Evolutionary conservation across 225 moss, liverwort and hornwort genomes (phyloP).

Genomic region (Ulota crispa): DNA sequence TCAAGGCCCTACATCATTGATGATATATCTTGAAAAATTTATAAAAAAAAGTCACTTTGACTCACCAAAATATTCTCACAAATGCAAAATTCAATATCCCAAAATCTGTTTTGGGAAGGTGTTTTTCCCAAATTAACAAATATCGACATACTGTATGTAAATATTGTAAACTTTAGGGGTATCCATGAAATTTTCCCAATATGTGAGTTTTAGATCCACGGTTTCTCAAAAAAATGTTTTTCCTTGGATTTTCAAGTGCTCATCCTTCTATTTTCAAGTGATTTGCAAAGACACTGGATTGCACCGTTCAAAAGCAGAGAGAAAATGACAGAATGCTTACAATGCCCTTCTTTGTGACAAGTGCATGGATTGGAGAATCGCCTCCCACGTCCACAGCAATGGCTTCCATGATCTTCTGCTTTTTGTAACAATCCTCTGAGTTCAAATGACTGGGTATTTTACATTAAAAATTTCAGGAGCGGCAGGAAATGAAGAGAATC

Average conservation of each 20-base stretch:
- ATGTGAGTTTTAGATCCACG: neutral
- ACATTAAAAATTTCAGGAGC: neutral
- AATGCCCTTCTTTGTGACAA: conserved; percentile 37
- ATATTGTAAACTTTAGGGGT: too few species aligned
- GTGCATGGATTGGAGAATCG: conserved; percentile 34
- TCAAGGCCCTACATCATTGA: too few species aligned
- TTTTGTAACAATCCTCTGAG: neutral
- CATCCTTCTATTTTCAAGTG: neutral
- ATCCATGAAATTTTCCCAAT: too few species aligned
- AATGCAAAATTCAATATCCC: too few species aligned
- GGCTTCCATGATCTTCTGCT: conserved; percentile 34
- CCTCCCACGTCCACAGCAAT: conserved; percentile 30
- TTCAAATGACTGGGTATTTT: neutral
- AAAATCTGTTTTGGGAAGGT: too few species aligned
- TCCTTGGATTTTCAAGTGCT: neutral
- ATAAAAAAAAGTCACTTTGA: too few species aligned
- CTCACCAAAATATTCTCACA: too few species aligned
- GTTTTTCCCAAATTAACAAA: too few species aligned
- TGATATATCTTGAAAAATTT: too few species aligned
- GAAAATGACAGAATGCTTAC: conserved; percentile 7
- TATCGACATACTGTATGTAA: too few species aligned
- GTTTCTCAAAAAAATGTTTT: neutral
- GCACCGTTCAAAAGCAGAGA: neutral
- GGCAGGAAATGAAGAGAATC: too few species aligned
- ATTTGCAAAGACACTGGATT: neutral